Base-by-base conservation (phyloP, 1,284 basidiomycete genomes). In the Ceratobasidium sp. region DNA sequence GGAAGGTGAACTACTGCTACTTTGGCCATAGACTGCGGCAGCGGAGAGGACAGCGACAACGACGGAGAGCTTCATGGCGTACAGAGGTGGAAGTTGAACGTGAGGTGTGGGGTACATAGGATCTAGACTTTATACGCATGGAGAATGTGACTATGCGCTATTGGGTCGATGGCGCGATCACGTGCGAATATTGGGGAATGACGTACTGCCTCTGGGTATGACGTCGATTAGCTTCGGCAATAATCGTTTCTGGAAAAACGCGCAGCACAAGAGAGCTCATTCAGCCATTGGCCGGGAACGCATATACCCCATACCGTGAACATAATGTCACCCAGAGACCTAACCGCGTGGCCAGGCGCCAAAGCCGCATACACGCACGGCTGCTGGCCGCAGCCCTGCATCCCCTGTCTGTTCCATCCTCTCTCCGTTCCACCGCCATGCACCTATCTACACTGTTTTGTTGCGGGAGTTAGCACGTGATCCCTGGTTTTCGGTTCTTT, bases 21-120 rank as follows among this genome's bases (percentile, higher is more conserved):
- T 66, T 64, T 76, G 74, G 27, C 74, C 74, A 38, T 76, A 76
- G 52, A 57, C 74, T 30, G 74, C 74, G 52, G 52, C 74, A n/a
- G 64, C 74, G 16, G 60, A 76, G 41, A 76, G 64, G 52, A 76
- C 6, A 23, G 54, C 52, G 16, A 76, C 64, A n/a, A 62, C 73
- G 33, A 38, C 35, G 23, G 74, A 57, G 38, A 76, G 48, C 54
- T 67, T 76, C 74, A 76, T 76, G 64, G 18, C 23, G 33, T 38
- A n/a, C 20, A 35, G 41, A 65, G 23, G 20, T 44, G n/a, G n/a
- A 27, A 55, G 55, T 71, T 33, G 14, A 60, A n/a, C 23, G 52
- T 52, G 38, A 16, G 54, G 46, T 38, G 44, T 1, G 23, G 48
- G 10, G 30, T 3, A 46, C 50, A 33, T 38, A 14, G 67, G 65